Evolutionary conservation across 192 early-diverging fungal genomes (phyloP), one percentile per base, ranked within the genome.

Genomic region (Chytriomyces confervae): DNA sequence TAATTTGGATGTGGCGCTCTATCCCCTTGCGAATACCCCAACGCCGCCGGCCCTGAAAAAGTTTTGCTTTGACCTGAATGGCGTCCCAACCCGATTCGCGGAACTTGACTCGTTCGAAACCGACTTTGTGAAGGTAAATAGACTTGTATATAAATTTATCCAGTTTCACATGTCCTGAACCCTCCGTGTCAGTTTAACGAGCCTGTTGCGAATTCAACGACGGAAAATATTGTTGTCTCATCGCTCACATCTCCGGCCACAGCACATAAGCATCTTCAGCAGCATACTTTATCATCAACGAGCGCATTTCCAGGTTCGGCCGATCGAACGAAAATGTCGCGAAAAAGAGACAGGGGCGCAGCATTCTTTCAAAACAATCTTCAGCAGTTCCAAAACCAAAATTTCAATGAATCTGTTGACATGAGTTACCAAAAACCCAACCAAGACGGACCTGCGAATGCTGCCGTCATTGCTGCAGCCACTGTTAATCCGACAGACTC

Each of bases 21-120:
- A 91, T 76, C 94, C 93, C 48, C 83, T 96, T 49, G 91, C 93
- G 5, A 84, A 88, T 43, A 87, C 89, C 36, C 88, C 90, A 4
- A 94, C 93, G 6, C 95, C 95, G 10, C 90, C 92, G 6, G 89
- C 91, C 5, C 82, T 96, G 61, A 92, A 93, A 83, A 85, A 88
- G 66, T 93, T 96, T 84, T 91, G 89, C 45, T 91, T 95, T 76
- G 93, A 96, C 66, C 76, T 93, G 48, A 89, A 91, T 80, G 93
- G 93, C 13, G 86, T 92, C 63, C 89, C 90, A 24, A 88, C 91
- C 48, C 89, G 86, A 81, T 92, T 95, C 70, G 69, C 85, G 27
- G 89, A 92, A 77, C 78, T 89, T 49, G 86, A 90, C 48, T 76
- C 87, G 77, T 79, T 79, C 29, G 89, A 92, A 64, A 75, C 80